Percentiles rank a stretch among this genome's conserved stretches.
phyloP scores from a whole-genome alignment of 148 eudicot genomes.

The Chenopodium album region DNA sequence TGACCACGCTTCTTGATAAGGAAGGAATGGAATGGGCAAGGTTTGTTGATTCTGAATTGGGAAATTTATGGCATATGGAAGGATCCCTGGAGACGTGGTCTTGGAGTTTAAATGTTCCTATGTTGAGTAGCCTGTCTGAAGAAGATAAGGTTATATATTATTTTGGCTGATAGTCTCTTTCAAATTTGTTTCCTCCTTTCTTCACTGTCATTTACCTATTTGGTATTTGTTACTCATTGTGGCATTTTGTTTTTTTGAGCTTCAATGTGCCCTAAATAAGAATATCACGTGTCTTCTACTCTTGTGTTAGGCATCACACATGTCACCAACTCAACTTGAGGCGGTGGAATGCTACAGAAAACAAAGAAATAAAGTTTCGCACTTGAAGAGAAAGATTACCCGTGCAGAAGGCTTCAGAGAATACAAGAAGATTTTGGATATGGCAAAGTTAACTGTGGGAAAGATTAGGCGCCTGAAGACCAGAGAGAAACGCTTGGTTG shows the following conservation, averaged over 20 bases:
- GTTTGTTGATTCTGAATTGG: slow-evolving; percentile 71
- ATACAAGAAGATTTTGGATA: slow-evolving; percentile 75
- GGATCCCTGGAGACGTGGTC: slow-evolving; percentile 99
- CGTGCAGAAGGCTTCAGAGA: slow-evolving; percentile 91
- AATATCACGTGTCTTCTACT: not conserved
- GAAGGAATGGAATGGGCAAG: slow-evolving; percentile 85
- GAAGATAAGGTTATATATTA: slow-evolving; percentile 64
- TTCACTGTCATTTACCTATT: not conserved
- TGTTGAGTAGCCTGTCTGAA: slow-evolving; percentile 83
- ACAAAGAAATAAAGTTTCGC: slow-evolving; percentile 87
- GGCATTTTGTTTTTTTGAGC: not conserved
- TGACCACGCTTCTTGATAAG: slow-evolving; percentile 67
- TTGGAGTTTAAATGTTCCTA: slow-evolving; percentile 97
- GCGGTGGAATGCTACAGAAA: slow-evolving; percentile 77
- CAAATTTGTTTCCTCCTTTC: not conserved
- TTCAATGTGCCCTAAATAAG: not conserved
- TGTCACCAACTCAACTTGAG: slow-evolving; percentile 60
- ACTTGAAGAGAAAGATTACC: slow-evolving; percentile 76
- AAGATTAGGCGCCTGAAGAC: slow-evolving; percentile 78
- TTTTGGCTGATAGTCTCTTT: not conserved
- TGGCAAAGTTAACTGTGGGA: slow-evolving; percentile 69
- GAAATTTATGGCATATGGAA: slow-evolving; percentile 83
- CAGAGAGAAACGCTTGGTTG: slow-evolving; percentile 70
- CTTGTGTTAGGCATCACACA: slow-evolving; percentile 48
- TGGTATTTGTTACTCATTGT: not conserved